Evolutionary conservation across 495 filamentous ascomycete species (phyloP).

Genomic region (Stereocaulon alpinum): DNA sequence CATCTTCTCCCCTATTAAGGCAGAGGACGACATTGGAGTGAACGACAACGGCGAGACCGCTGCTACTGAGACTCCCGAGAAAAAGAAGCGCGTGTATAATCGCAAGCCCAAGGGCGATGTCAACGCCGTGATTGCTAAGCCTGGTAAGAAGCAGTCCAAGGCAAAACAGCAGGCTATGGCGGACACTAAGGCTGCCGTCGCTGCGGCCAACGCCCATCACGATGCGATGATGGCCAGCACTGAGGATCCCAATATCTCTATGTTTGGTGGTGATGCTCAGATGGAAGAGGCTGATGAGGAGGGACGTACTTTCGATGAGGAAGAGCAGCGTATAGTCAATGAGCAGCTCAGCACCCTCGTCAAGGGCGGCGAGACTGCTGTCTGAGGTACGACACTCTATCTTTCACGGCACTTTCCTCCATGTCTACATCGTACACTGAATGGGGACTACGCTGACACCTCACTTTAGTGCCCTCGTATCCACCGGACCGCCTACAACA

Average conservation of each 20-base stretch:
- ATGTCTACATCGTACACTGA: too few relatives aligned
- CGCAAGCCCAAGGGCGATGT: neutral
- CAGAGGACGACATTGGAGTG: too few relatives aligned
- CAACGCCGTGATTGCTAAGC: neutral
- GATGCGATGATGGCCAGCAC: neutral
- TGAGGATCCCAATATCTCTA: neutral
- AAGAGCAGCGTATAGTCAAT: neutral
- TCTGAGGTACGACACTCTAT: neutral
- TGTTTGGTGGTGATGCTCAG: neutral
- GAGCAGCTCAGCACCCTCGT: too few relatives aligned
- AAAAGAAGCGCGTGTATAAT: slow-evolving; percentile 1
- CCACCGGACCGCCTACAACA: too few relatives aligned
- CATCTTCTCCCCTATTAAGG: neutral
- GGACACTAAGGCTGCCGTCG: neutral
- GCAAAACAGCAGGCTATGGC: neutral
- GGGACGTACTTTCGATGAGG: neutral
- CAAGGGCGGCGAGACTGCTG: neutral
- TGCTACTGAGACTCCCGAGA: slow-evolving; percentile 1
- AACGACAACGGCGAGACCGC: neutral
- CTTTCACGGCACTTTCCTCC: too few relatives aligned
- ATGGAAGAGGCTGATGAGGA: neutral
- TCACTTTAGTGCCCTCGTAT: too few relatives aligned
- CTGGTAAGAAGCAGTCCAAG: neutral
- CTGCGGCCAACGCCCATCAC: neutral
- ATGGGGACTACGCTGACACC: too few relatives aligned